Conservation (phyloP, 2,329 filamentous ascomycete genomes). For the Sporothrix euskadiensis region DNA sequence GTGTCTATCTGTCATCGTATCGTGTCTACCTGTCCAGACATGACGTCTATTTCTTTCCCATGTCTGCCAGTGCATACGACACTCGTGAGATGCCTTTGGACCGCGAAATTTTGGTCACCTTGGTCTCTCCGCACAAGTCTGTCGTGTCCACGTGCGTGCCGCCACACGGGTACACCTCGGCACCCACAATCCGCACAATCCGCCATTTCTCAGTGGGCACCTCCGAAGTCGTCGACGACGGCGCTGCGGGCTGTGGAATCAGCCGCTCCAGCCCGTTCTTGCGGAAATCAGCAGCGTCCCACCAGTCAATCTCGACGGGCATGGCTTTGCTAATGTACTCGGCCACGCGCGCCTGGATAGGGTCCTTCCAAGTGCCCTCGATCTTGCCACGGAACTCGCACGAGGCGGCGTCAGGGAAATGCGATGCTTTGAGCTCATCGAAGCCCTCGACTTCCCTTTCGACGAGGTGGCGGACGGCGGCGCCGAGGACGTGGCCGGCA, state of each 20-base stretch:
- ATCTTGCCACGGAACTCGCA: conserved; percentile 70
- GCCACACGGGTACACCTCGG: conserved; percentile 71
- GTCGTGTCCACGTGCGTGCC: conserved; percentile 70
- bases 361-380: conserved; percentile 60
- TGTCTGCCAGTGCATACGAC: conserved; percentile 41
- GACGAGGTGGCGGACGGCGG: conserved; percentile 63
- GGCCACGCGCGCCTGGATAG: conserved; percentile 63
- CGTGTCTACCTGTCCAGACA: background rate
- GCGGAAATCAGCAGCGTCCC: conserved; percentile 63
- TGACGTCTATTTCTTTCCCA: background rate
- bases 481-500: conserved; percentile 70
- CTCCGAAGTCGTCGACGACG: conserved; percentile 37
- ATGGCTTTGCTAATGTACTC: conserved; percentile 57
- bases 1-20: background rate
- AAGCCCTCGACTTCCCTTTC: conserved; percentile 54
- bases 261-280: conserved; percentile 56
- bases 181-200: conserved; percentile 68
- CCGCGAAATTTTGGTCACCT: conserved; percentile 66
- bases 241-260: conserved; percentile 42
- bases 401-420: conserved; percentile 66
- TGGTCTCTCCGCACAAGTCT: conserved; percentile 58
- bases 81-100: conserved; percentile 64
- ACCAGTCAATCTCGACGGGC: conserved; percentile 66
- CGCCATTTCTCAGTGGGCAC: conserved; percentile 56
- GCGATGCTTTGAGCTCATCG: conserved; percentile 69